Conservation (phyloP, 2,329 filamentous ascomycete genomes). For the Clonostachys rosea region DNA sequence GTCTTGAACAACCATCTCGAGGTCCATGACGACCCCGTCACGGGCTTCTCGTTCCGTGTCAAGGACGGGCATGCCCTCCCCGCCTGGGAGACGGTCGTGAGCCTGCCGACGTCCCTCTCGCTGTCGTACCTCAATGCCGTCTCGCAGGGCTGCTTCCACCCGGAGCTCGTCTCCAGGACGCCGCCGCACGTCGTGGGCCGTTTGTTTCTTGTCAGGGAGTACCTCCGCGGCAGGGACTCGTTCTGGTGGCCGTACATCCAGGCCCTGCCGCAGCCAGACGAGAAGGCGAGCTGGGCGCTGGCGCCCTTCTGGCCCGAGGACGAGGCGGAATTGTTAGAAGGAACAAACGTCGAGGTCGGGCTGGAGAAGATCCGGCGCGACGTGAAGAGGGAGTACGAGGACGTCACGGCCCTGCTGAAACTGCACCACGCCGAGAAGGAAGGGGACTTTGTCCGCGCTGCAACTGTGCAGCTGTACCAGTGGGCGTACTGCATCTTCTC, state of each 20-base stretch:
- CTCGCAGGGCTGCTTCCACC: conserved; percentile 32
- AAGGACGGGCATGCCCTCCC: conserved; percentile 20
- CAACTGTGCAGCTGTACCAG: conserved; percentile 47
- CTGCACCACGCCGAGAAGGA: conserved; percentile 9
- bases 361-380: conserved; percentile 40
- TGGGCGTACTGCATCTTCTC: conserved; percentile 64
- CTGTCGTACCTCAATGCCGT: conserved; percentile 57
- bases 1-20: conserved; percentile 45
- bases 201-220: conserved; percentile 67
- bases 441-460: conserved; percentile 16
- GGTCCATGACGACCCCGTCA: conserved; percentile 43
- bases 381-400: conserved; percentile 39
- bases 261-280: conserved; percentile 57
- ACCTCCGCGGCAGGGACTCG: conserved; percentile 50
- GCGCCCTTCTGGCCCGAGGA: conserved; percentile 60
- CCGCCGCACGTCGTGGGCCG: conserved; percentile 58
- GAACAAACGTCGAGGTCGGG: conserved; percentile 47
- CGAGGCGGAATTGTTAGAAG: conserved; percentile 52
- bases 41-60: conserved; percentile 51
- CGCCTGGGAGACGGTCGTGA: conserved; percentile 39
- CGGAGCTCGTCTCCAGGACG: conserved; percentile 26
- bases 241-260: conserved; percentile 67
- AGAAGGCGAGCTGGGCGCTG: conserved; percentile 43
- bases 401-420: conserved; percentile 30
- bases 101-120: conserved; percentile 45